Conservation (phyloP, 2,329 filamentous ascomycete genomes). For the Fusarium brachygibbosum region DNA sequence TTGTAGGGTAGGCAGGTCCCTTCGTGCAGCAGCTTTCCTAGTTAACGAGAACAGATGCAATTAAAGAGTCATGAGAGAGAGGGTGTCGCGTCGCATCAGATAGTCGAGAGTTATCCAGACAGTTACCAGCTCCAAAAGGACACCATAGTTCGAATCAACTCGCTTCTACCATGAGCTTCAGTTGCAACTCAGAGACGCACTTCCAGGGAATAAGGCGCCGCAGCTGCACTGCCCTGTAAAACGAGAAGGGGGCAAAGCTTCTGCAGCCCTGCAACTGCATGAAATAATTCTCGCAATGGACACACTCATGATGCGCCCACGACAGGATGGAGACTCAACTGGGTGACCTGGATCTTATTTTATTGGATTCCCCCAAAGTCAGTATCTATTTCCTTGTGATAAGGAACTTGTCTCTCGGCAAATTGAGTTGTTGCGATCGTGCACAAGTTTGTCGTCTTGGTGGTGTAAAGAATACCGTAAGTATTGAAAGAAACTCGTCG, state of each 20-base stretch:
- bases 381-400: constrained; percentile 21
- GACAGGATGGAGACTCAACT: constrained; percentile 18
- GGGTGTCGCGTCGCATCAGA: constrained; percentile 11
- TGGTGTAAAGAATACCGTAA: constrained; percentile 23
- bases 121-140: constrained; percentile 1
- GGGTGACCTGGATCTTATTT: background rate
- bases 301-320: constrained; percentile 34
- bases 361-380: constrained; percentile 18
- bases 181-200: constrained; percentile 22
- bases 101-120: constrained; percentile 15
- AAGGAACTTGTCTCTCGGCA: background rate
- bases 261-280: constrained; percentile 26
- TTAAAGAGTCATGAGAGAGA: constrained; percentile 42
- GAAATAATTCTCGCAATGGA: constrained; percentile 31
- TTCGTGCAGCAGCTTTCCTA: constrained; percentile 13
- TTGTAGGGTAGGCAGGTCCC: constrained; percentile 35
- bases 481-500: constrained; percentile 14
- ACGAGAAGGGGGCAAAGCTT: constrained; percentile 15
- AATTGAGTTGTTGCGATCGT: constrained; percentile 25
- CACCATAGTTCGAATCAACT: background rate
- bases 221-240: constrained; percentile 27
- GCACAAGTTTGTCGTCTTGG: constrained; percentile 6
- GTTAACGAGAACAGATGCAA: constrained; percentile 40
- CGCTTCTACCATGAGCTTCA: constrained; percentile 21
- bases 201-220: constrained; percentile 23